Percentiles rank a stretch among this genome's conserved stretches.
phyloP scores from a whole-genome alignment of 2,329 filamentous ascomycete genomes.

The Penicillium sp. region DNA sequence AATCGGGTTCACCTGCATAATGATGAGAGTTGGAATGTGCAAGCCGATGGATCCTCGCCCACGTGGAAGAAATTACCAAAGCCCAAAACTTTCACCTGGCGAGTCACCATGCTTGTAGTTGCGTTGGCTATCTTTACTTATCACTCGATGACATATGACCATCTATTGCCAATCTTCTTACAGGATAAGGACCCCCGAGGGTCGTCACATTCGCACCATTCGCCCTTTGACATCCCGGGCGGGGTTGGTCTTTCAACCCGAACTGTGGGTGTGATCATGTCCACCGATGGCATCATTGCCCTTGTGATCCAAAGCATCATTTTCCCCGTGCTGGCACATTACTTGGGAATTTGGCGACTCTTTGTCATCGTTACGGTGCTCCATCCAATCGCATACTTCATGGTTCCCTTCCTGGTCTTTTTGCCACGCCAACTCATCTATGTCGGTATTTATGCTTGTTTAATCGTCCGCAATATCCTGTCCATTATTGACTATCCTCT shows the following conservation, averaged over 20 bases:
- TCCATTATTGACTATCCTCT: constrained; percentile 62
- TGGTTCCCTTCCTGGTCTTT: constrained; percentile 59
- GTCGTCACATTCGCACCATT: constrained; percentile 19
- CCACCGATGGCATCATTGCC: constrained; percentile 61
- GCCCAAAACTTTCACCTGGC: constrained; percentile 50
- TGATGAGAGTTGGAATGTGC: constrained; percentile 46
- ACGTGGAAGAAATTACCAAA: constrained; percentile 32
- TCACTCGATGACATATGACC: constrained; percentile 90
- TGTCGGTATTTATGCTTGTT: constrained; percentile 56
- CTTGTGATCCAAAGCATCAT: constrained; percentile 64
- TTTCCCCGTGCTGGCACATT: constrained; percentile 56
- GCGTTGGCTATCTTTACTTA: constrained; percentile 85
- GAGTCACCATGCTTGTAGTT: constrained; percentile 66
- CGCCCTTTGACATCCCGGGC: constrained; percentile 52
- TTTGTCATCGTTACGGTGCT: constrained; percentile 57
- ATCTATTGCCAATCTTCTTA: constrained; percentile 83
- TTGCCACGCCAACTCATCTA: constrained; percentile 49
- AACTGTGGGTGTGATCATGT: constrained; percentile 60
- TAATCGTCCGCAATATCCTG: constrained; percentile 58
- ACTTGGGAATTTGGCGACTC: constrained; percentile 58
- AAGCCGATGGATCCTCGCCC: constrained; percentile 39
- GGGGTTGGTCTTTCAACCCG: constrained; percentile 59
- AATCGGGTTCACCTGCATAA: constrained; percentile 48
- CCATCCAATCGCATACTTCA: constrained; percentile 59
- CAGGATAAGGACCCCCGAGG: constrained; percentile 54